Base-by-base conservation (phyloP, 176 grass and related monocot genomes). In the Carex scoparia region DNA sequence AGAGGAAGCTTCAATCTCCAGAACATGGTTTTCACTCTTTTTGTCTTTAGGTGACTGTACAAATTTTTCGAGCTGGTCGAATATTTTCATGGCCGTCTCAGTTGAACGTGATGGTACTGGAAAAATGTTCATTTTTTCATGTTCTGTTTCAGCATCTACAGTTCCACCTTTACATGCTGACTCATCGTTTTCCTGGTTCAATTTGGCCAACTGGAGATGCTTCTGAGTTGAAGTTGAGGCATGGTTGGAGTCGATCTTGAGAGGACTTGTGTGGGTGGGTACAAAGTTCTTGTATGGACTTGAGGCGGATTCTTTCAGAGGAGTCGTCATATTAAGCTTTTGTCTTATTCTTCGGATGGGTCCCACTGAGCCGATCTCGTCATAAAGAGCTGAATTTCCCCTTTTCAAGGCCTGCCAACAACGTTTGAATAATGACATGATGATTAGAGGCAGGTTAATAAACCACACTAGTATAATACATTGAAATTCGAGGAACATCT, bases 261-360 rank as follows among this genome's bases (percentile, higher is more conserved):
- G 61, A 49, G 87, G 55, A 74, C 15, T 86, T 2, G 48, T 64
- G 31, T 65, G 51, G 85, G 57, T 84, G 87, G 86, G 65, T 80
- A 61, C 79, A 85, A 93, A 53, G 40, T 89, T 95, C 84, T 64
- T 90, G 77, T 27, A 75, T 75, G 79, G 77, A 86, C 40, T 84
- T 55, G 1, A 30, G 69, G 28, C 66, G 8, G 80, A 73, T 85
- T 86, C 84, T 88, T 79, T 95, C 10, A 58, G 80, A 66, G 88
- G 81, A 88, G 80, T 72, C 64, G 81, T 87, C 88, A 93, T 86
- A 80, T 77, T 94, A 56, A 90, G 69, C 81, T 95, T 98, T 56
- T 92, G 96, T 13, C 96, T 90, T 75, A 95, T 95, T 86, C 96
- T 98, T 16, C 93, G 88, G 44, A 95, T 92, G 69, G 91, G 91